A percentile compares a stretch with the other conserved stretches of the same genome.
Evolutionary conservation across 2,329 filamentous ascomycete genomes (phyloP).

Genomic region (Diaporthe citrichinensis): DNA sequence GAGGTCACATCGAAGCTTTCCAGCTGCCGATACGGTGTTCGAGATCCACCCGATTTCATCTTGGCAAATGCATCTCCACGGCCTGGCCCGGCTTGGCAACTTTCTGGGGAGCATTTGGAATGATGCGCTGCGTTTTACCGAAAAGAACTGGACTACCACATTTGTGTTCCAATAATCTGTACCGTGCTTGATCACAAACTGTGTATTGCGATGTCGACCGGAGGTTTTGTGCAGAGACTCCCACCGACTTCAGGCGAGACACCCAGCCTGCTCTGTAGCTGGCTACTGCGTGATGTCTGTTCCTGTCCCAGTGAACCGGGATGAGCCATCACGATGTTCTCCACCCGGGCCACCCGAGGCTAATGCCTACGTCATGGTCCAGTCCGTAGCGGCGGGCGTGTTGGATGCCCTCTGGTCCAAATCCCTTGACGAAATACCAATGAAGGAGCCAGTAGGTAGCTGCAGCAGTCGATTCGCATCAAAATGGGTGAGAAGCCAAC

Average conservation of each 20-base stretch:
- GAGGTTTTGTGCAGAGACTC: neutral
- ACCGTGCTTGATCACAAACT: neutral
- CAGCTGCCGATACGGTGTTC: neutral
- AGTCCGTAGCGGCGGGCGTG: too few species aligned
- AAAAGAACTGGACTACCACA: neutral
- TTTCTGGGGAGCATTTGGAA: neutral
- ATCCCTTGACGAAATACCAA: neutral
- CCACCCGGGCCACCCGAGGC: constrained; percentile 3
- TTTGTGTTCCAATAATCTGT: neutral
- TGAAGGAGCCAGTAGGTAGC: too few species aligned
- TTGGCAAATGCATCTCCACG: constrained; percentile 16
- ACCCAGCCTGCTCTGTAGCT: neutral
- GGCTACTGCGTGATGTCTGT: neutral
- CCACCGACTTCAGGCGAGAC: too few species aligned
- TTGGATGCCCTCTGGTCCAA: neutral
- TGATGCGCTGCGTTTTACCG: neutral
- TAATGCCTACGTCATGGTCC: constrained; percentile 6
- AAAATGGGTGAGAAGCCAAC: constrained; percentile 32
- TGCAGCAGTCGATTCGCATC: too few species aligned
- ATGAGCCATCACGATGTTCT: neutral
- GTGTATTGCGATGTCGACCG: fast-evolving
- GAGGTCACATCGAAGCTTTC: constrained; percentile 1
- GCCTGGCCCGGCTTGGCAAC: constrained; percentile 27
- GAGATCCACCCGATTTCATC: constrained; percentile 24
- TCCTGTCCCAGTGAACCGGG: neutral